Conservation (phyloP, 768 basidiomycete genomes). For the Trametes meyenii region DNA sequence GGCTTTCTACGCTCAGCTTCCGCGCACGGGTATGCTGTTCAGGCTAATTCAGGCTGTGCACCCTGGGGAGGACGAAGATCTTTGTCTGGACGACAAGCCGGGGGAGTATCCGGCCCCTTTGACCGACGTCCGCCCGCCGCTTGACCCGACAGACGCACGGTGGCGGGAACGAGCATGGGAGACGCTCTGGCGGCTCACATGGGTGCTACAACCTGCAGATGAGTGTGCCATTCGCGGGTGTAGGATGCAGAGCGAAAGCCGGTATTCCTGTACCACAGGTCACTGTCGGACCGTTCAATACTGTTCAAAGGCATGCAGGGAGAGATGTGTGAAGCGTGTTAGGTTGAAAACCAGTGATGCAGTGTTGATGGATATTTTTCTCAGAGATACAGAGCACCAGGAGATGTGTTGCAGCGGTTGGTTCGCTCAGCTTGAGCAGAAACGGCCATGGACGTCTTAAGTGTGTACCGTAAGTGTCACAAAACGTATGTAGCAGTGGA, state of each 20-base stretch:
- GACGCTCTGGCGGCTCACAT: too few relatives aligned
- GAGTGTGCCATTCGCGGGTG: too few relatives aligned
- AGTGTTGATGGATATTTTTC: background rate
- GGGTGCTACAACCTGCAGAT: too few relatives aligned
- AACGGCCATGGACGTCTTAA: background rate
- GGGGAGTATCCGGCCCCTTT: too few relatives aligned
- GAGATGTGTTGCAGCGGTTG: background rate
- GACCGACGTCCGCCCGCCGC: too few relatives aligned
- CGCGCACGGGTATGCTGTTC: background rate
- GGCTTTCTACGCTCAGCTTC: background rate
- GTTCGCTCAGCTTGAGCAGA: background rate
- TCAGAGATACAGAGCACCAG: background rate
- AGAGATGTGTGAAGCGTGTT: background rate
- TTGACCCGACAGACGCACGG: too few relatives aligned
- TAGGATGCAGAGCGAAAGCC: too few relatives aligned
- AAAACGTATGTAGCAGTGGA: too few relatives aligned
- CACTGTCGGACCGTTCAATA: background rate
- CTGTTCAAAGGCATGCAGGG: background rate
- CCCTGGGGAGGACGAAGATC: background rate
- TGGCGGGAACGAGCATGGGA: too few relatives aligned
- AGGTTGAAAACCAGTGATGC: background rate
- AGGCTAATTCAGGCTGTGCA: background rate
- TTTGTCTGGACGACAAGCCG: too few relatives aligned
- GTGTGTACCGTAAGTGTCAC: too few relatives aligned
- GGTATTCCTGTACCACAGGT: too few relatives aligned